Evolutionary conservation across 768 basidiomycete genomes (phyloP).

Genomic region (Obba rivulosa): DNA sequence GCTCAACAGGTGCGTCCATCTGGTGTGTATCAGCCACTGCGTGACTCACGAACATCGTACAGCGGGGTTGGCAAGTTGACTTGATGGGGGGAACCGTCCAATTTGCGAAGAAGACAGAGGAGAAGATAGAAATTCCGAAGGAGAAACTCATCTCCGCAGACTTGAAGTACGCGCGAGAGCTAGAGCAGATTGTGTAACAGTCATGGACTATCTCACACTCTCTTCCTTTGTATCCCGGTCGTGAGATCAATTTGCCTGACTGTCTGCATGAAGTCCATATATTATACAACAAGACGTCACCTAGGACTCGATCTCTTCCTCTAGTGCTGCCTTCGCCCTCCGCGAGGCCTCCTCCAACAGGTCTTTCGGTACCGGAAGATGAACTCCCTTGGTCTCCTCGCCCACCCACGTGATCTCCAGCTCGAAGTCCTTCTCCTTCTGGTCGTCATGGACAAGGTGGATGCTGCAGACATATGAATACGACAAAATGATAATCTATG

Average conservation of each 20-base stretch:
- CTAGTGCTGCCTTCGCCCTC: constrained; percentile 78
- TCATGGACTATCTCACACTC: constrained; percentile 16
- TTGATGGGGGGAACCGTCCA: constrained; percentile 61
- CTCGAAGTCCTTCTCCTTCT: constrained; percentile 98
- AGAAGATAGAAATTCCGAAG: constrained; percentile 81
- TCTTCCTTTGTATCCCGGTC: constrained; percentile 4
- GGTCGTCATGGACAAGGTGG: constrained; percentile 95
- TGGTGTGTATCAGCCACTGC: neutral
- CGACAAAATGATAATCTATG: constrained; percentile 5
- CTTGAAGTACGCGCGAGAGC: constrained; percentile 75
- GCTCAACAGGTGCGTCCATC: constrained; percentile 63
- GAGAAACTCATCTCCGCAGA: constrained; percentile 76
- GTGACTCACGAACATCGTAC: constrained; percentile 7
- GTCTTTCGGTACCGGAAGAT: constrained; percentile 81
- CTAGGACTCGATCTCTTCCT: constrained; percentile 52
- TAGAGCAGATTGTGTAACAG: constrained; percentile 82
- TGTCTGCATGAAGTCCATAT: constrained; percentile 9
- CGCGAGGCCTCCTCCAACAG: constrained; percentile 80
- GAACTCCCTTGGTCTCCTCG: constrained; percentile 72
- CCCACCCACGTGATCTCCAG: constrained; percentile 98
- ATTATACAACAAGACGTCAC: constrained; percentile 15
- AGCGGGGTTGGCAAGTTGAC: constrained; percentile 87
- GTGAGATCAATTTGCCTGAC: neutral
- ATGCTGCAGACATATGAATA: constrained; percentile 50
- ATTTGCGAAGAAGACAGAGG: constrained; percentile 79